Evolutionary conservation across 176 grass and related monocot species (phyloP).

Genomic region (Elymus sibiricus): DNA sequence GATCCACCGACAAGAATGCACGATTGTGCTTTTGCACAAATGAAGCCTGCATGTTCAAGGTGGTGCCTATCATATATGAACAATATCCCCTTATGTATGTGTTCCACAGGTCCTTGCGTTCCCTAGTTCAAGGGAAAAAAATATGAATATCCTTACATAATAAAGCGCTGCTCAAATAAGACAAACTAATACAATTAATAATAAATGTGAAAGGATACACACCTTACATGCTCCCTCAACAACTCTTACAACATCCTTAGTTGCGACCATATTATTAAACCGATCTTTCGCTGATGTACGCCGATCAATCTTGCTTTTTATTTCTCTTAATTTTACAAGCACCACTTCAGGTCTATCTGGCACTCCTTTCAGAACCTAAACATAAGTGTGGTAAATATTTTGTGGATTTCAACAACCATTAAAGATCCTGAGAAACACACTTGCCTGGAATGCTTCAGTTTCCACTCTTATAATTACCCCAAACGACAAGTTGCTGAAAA

Average conservation of each 20-base stretch:
- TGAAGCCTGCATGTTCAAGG: conserved; percentile 94
- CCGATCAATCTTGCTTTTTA: conserved; percentile 90
- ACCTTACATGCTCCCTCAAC: conserved; percentile 87
- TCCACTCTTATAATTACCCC: conserved; percentile 98
- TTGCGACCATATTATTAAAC: conserved; percentile 70
- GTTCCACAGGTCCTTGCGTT: conserved; percentile 98
- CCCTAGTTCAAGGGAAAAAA: conserved; percentile 49
- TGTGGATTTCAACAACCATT: conserved; percentile 8
- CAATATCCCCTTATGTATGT: conserved; percentile 86
- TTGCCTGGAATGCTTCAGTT: conserved; percentile 90
- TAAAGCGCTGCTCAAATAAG: conserved; percentile 1
- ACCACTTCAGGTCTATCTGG: conserved; percentile 90
- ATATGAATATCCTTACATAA: conserved; percentile 14
- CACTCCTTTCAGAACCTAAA: conserved; percentile 92
- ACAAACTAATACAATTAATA: background rate
- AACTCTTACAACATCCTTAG: conserved; percentile 95
- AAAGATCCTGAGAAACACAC: background rate
- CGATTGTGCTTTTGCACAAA: conserved; percentile 96
- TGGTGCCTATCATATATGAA: conserved; percentile 98
- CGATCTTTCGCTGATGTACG: conserved; percentile 69
- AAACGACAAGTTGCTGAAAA: conserved; percentile 91
- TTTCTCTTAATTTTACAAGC: conserved; percentile 93
- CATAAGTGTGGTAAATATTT: conserved; percentile 32
- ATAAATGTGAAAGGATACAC: conserved; percentile 16
- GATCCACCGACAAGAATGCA: conserved; percentile 90